Percentiles rank a stretch among this genome's conserved stretches.
phyloP scores from a whole-genome alignment of 1,139 yeast genomes.

The Lodderomyces elongisporus region DNA sequence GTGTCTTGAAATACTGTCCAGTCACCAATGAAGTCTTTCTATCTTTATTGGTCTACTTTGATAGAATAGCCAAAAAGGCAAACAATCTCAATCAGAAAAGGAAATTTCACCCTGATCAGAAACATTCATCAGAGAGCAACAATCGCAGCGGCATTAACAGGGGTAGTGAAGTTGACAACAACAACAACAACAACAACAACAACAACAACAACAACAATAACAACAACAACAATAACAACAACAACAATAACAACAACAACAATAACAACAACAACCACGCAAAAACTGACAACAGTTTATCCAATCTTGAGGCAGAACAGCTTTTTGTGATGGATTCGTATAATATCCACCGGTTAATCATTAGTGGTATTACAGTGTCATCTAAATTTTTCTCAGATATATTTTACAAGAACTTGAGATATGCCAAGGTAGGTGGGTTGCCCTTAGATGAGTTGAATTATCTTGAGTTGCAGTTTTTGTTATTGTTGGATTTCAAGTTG shows the following conservation, averaged over 20 bases:
- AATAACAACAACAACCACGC: conserved; percentile 8
- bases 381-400: conserved; percentile 94
- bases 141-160: no score
- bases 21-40: conserved; percentile 94
- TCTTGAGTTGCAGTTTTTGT: conserved; percentile 81
- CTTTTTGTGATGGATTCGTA: conserved; percentile 93
- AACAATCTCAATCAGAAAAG: conserved; percentile 42
- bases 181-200: neutral
- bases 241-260: neutral
- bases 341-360: conserved; percentile 88
- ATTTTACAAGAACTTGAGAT: conserved; percentile 90
- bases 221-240: neutral
- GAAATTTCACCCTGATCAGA: conserved; percentile 11
- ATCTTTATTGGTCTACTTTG: conserved; percentile 86
- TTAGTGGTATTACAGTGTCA: conserved; percentile 95
- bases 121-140: no score
- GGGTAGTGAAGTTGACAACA: no score
- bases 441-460: conserved; percentile 92
- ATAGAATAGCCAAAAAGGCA: conserved; percentile 86
- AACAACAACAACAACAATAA: conserved; percentile 8
- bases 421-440: conserved; percentile 96
- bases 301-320: conserved; percentile 36
- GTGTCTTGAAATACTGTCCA: conserved; percentile 94
- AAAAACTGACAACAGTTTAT: neutral
- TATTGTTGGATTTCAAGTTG: conserved; percentile 78